Conservation (phyloP, 1,139 yeast genomes). For the Saccharomyces hybrid region DNA sequence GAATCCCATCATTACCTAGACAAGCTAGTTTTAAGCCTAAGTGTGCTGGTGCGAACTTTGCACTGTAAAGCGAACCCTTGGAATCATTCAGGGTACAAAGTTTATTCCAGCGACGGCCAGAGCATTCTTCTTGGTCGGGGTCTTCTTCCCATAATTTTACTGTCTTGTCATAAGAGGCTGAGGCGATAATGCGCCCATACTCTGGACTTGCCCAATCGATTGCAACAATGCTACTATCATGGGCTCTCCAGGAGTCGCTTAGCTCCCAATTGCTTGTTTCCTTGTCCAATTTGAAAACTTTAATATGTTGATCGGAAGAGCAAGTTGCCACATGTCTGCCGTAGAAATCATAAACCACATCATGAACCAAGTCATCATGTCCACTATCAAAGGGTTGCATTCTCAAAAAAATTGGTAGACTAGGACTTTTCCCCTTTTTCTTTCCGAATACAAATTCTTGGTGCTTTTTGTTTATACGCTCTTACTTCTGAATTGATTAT, state of each 20-base stretch:
- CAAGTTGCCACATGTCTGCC: slow-evolving; percentile 88
- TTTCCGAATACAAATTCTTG: neutral
- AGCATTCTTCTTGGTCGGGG: slow-evolving; percentile 63
- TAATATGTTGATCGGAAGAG: slow-evolving; percentile 85
- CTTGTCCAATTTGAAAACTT: slow-evolving; percentile 69
- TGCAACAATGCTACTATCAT: slow-evolving; percentile 77
- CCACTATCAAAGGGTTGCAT: slow-evolving; percentile 65
- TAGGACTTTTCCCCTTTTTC: slow-evolving; percentile 30
- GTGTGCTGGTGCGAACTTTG: slow-evolving; percentile 82
- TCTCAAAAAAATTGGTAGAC: slow-evolving; percentile 20
- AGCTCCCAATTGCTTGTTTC: slow-evolving; percentile 57
- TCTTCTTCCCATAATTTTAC: slow-evolving; percentile 89
- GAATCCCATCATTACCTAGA: slow-evolving; percentile 83
- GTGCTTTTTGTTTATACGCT: neutral
- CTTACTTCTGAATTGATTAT: neutral
- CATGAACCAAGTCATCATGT: slow-evolving; percentile 87
- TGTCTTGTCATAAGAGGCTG: slow-evolving; percentile 85
- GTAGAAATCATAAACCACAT: slow-evolving; percentile 80
- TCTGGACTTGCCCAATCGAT: slow-evolving; percentile 94
- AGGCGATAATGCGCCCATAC: slow-evolving; percentile 77
- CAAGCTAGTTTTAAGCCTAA: slow-evolving; percentile 78
- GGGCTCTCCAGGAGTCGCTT: slow-evolving; percentile 91
- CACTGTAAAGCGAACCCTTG: slow-evolving; percentile 83
- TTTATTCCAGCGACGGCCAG: slow-evolving; percentile 76
- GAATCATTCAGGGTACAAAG: slow-evolving; percentile 75